Evolutionary conservation across 2,329 filamentous ascomycete species (phyloP).

Genomic region (Trichoderma sp.): DNA sequence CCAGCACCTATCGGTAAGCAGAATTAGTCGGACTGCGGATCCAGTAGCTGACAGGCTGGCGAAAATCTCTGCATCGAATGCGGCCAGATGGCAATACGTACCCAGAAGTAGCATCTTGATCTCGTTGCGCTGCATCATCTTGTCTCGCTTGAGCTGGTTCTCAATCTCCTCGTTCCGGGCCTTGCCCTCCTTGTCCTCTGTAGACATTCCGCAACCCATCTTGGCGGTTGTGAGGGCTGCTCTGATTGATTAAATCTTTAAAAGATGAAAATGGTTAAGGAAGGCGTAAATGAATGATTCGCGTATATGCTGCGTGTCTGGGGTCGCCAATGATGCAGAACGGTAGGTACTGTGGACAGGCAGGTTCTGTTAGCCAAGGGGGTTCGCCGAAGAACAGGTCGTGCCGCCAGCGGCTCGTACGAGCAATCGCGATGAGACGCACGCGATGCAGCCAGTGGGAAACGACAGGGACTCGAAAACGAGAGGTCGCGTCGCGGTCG

Average conservation of each 20-base stretch:
- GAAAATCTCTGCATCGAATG: not conserved
- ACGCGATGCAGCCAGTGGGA: not conserved
- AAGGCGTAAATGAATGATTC: slow-evolving; percentile 4
- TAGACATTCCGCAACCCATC: slow-evolving; percentile 99
- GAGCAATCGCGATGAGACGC: slow-evolving; percentile 6
- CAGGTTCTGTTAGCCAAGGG: slow-evolving; percentile 17
- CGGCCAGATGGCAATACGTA: slow-evolving; percentile 45
- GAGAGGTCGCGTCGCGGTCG: slow-evolving; percentile 9
- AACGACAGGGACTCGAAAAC: not conserved
- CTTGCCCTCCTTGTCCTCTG: slow-evolving; percentile 99
- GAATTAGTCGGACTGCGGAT: slow-evolving; percentile 1
- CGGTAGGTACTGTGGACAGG: slow-evolving; percentile 10
- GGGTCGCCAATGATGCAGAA: slow-evolving; percentile 17
- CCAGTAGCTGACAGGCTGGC: not conserved
- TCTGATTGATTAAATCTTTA: slow-evolving; percentile 25
- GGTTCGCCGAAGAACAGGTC: slow-evolving; percentile 2
- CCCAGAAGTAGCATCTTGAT: slow-evolving; percentile 99
- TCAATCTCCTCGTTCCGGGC: slow-evolving; percentile 99
- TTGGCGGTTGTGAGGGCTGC: slow-evolving; percentile 52
- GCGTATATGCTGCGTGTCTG: slow-evolving; percentile 13
- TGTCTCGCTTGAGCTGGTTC: slow-evolving; percentile 97
- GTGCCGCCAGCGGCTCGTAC: not conserved
- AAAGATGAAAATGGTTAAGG: slow-evolving; percentile 11
- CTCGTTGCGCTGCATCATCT: slow-evolving; percentile 98
- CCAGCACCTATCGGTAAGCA: slow-evolving; percentile 71